phyloP scores from a whole-genome alignment of 2,329 filamentous ascomycete genomes.

The Aspergillus bombycis region DNA sequence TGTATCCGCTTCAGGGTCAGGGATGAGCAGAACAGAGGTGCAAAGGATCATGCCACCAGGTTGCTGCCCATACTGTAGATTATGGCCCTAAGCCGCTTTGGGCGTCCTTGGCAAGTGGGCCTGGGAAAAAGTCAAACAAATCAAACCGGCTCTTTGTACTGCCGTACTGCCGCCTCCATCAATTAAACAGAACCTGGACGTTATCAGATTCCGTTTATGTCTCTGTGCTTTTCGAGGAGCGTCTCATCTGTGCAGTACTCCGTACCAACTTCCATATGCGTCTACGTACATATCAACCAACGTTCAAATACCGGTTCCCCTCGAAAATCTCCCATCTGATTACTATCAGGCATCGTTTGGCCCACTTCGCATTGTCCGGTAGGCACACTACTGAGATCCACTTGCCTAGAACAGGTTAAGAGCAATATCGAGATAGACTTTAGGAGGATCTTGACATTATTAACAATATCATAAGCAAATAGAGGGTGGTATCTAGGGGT shows the following conservation, averaged over 20 bases:
- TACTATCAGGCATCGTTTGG: background rate
- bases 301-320: background rate
- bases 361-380: background rate
- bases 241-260: background rate
- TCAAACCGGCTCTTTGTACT: background rate
- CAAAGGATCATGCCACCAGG: background rate
- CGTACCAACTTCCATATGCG: background rate
- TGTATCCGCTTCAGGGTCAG: background rate
- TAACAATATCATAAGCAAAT: background rate
- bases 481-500: background rate
- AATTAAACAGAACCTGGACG: background rate
- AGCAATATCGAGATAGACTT: background rate
- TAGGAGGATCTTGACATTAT: background rate
- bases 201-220: background rate
- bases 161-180: background rate
- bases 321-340: background rate
- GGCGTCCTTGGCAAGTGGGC: background rate
- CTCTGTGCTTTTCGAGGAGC: background rate
- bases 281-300: background rate
- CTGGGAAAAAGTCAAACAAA: background rate
- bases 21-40: background rate
- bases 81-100: background rate
- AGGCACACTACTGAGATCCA: background rate
- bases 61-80: background rate
- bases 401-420: background rate